Conservation (phyloP, 805 yeast species). For the Candida insectorum region DNA sequence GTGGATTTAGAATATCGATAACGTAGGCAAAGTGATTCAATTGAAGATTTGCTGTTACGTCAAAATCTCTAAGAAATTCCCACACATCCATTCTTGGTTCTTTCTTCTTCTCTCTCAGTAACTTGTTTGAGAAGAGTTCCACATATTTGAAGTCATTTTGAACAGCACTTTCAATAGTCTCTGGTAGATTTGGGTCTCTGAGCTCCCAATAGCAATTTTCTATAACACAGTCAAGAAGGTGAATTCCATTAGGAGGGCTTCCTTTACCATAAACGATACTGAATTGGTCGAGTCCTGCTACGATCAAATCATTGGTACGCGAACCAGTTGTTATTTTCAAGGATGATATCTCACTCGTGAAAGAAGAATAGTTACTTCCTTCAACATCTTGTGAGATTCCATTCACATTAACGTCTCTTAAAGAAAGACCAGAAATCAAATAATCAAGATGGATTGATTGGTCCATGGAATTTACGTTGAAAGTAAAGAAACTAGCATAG, state of each 20-base stretch:
- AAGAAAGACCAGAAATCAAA: constrained; percentile 1
- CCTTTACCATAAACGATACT: constrained; percentile 7
- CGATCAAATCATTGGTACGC: constrained; percentile 3
- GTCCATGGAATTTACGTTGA: constrained; percentile 9
- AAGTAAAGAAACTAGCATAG: constrained; percentile 7
- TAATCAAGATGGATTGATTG: constrained; percentile 4
- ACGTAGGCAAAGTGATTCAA: constrained; percentile 19
- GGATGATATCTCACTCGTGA: constrained; percentile 2
- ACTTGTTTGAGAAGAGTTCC: constrained; percentile 13
- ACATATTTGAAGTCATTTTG: constrained; percentile 8
- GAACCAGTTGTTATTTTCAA: too few species aligned
- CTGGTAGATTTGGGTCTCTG: constrained; percentile 1
- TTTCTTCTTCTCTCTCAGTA: too few species aligned
- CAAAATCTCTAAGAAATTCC: neutral
- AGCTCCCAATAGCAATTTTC: constrained; percentile 6
- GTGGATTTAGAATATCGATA: constrained; percentile 15
- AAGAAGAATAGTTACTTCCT: neutral
- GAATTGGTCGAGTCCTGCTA: too few species aligned
- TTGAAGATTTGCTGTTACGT: constrained; percentile 12
- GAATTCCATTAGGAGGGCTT: neutral
- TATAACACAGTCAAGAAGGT: constrained; percentile 4
- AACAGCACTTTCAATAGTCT: constrained; percentile 1
- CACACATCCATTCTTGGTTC: neutral
- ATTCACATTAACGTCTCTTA: constrained; percentile 1
- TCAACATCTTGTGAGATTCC: constrained; percentile 2